Conservation (phyloP, 2,329 filamentous ascomycete species). For the Xylogone sp. region DNA sequence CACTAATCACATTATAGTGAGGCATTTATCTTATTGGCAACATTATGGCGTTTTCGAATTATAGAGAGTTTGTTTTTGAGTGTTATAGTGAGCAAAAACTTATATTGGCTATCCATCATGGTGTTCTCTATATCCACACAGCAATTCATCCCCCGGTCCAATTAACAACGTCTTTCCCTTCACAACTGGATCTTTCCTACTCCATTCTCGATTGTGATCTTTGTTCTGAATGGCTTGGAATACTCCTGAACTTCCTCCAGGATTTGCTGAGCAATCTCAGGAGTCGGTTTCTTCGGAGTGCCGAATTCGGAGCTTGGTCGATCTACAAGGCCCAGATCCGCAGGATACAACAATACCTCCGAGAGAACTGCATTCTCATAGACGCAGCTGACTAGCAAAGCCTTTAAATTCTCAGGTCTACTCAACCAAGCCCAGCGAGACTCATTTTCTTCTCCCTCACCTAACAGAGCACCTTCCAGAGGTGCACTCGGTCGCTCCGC, state of each 20-base stretch:
- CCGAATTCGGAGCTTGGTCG: background rate
- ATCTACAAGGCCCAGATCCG: background rate
- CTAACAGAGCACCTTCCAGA: background rate
- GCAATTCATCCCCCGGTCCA: too few relatives aligned
- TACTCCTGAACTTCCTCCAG: background rate
- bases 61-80: too few relatives aligned
- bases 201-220: background rate
- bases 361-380: background rate
- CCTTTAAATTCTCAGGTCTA: background rate
- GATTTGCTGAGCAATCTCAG: conserved; percentile 39
- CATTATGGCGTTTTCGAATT: too few relatives aligned
- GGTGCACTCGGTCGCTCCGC: background rate
- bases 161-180: too few relatives aligned
- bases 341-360: background rate
- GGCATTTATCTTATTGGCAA: too few relatives aligned
- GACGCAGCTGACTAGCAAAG: background rate
- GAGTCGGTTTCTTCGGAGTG: conserved; percentile 19
- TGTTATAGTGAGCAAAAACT: too few relatives aligned
- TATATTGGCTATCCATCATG: too few relatives aligned
- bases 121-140: too few relatives aligned
- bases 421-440: background rate
- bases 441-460: background rate
- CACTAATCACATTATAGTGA: too few relatives aligned
- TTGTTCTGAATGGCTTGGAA: background rate
- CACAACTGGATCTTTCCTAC: background rate